Evolutionary conservation across 352 stramenopile genomes (phyloP), one percentile per base, ranked within the genome.

Genomic region (Ophiocytium majus): DNA sequence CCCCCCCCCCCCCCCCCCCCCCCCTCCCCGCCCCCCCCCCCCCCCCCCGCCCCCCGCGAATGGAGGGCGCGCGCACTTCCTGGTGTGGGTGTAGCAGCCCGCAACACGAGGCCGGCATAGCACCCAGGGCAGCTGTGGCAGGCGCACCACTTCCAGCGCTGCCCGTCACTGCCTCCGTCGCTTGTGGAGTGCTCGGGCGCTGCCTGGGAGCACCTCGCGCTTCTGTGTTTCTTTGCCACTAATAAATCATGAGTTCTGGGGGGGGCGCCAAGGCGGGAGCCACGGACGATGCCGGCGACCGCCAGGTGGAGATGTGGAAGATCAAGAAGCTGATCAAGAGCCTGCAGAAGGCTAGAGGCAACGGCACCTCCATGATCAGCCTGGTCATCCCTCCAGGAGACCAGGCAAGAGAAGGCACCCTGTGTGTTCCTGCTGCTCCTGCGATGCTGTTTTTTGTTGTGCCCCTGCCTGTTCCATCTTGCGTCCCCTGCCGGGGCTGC

Each of bases 291-390:
- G 50, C 82, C n/a, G 85, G 85, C 43, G 94, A 98, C 82, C 93
- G 95, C 76, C 96, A 99, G 91, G 97, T 99, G 82, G 96, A 99
- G 91, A 98, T 99, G 85, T 99, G 98, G 93, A 99, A 99, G 92
- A 95, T 99, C 43, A 99, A 99, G 93, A 99, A 99, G 93, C 94
- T 99, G 43, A 99, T 99, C 91, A 99, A 99, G 91, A 98, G 95
- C 84, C 94, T 99, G 88, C 94, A 93, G 86, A 92, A 95, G 31
- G 92, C 93, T 35, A 57, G 85, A 71, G 85, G 85, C 63, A 99
- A 99, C 90, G 97, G 97, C 63, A 99, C 97, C 63, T 98, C 95
- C 89, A 99, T 99, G 97, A 99, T 99, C 88, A 99, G 95, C 74
- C 92, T 99, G 23, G 98, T 99, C 86, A 98, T 99, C 88, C 97